Evolutionary conservation across 331 rosid genomes (phyloP).

Genomic region (Malus hybrid): DNA sequence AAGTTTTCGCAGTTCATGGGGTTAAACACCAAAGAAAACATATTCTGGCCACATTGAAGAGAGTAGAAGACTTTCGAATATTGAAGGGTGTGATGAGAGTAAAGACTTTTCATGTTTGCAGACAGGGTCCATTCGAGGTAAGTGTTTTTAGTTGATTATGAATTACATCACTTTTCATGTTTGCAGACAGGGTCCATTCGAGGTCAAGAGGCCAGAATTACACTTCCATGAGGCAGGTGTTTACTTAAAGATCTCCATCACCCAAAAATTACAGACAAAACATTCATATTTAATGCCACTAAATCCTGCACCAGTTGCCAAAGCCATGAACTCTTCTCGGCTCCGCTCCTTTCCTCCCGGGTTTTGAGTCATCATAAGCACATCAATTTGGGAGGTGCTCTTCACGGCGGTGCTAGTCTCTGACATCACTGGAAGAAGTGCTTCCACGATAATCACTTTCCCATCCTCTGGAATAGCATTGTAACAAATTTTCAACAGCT

Average conservation of each 20-base stretch:
- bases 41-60: no score
- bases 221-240: no score
- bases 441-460: conserved; percentile 45
- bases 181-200: no score
- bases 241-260: conserved; percentile 22
- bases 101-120: no score
- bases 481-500: conserved; percentile 45
- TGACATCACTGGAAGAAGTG: conserved; percentile 20
- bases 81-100: no score
- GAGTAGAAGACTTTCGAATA: no score
- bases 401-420: conserved; percentile 10
- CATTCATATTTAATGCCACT: conserved; percentile 24
- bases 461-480: conserved; percentile 39
- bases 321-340: conserved; percentile 21
- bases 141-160: no score
- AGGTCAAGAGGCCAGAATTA: no score
- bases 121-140: no score
- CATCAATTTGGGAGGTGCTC: conserved; percentile 15
- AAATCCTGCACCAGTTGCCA: conserved; percentile 49
- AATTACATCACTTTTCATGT: no score
- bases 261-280: not conserved
- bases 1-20: no score
- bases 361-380: conserved; percentile 36
- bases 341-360: conserved; percentile 41
- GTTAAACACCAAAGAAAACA: no score